Percentiles rank a stretch among this genome's conserved stretches.
These are phyloP conservation scores for Leccinum arenicola DNA, from an alignment of 768 basidiomycete genomes.

Conservation along the genomic window DNA sequence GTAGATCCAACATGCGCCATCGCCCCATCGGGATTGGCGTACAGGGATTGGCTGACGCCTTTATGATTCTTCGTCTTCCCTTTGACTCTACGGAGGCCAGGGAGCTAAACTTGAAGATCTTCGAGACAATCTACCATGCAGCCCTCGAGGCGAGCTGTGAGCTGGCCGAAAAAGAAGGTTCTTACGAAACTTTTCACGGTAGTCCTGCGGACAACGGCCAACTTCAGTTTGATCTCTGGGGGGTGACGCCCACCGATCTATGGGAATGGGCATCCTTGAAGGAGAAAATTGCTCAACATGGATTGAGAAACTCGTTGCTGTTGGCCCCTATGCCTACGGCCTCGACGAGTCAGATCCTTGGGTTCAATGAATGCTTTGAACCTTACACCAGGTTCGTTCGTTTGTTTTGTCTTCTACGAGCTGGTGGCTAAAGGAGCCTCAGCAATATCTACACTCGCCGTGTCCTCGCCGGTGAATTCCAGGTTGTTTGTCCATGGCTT, in stretches of 20 bases:
- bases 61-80: constrained; percentile 95
- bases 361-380: constrained; percentile 99
- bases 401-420: background rate
- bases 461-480: constrained; percentile 99
- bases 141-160: constrained; percentile 90
- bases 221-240: constrained; percentile 96
- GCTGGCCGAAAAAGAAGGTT: constrained; percentile 72
- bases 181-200: constrained; percentile 88
- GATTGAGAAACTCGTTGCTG: constrained; percentile 87
- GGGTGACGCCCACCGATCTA: constrained; percentile 79
- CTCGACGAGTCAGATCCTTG: constrained; percentile 96
- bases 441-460: constrained; percentile 99
- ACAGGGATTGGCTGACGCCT: constrained; percentile 95
- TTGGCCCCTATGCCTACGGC: constrained; percentile 99
- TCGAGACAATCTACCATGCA: constrained; percentile 98
- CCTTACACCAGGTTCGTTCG: constrained; percentile 87
- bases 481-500: constrained; percentile 98
- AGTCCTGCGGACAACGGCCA: constrained; percentile 87
- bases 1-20: constrained; percentile 92
- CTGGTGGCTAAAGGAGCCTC: constrained; percentile 9
- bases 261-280: constrained; percentile 96
- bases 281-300: constrained; percentile 76
- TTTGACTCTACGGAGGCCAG: constrained; percentile 90
- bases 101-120: constrained; percentile 90
- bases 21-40: constrained; percentile 97